These are phyloP conservation scores for Exophiala oligosperma DNA, from an alignment of 2,329 filamentous ascomycete genomes.

Conservation along the genomic window DNA sequence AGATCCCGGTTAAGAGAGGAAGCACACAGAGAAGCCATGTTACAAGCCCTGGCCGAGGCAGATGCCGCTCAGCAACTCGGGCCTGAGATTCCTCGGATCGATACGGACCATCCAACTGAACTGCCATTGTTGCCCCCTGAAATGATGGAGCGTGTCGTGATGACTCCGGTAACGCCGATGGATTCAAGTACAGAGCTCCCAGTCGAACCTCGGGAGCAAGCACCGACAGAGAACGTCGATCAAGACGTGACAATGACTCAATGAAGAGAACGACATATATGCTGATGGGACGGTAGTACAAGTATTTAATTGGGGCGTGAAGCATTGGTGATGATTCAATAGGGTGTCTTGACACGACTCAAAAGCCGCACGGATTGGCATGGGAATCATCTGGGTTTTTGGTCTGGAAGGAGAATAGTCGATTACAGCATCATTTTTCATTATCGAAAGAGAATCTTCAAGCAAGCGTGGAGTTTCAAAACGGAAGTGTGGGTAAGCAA, in stretches of 20 bases:
- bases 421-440: background rate
- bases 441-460: background rate
- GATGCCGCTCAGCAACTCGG: slow-evolving; percentile 24
- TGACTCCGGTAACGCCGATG: slow-evolving; percentile 14
- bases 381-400: background rate
- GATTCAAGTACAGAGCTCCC: slow-evolving; percentile 5
- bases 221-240: slow-evolving; percentile 7
- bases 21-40: slow-evolving; percentile 23
- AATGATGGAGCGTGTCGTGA: slow-evolving; percentile 21
- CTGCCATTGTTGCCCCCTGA: slow-evolving; percentile 22
- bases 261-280: slow-evolving; percentile 6
- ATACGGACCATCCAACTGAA: slow-evolving; percentile 15
- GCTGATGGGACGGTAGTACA: background rate
- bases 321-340: background rate
- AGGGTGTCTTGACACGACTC: background rate
- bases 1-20: slow-evolving; percentile 19
- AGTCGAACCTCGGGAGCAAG: background rate
- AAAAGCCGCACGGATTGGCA: background rate
- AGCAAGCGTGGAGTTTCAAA: background rate
- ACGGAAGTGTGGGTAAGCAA: background rate
- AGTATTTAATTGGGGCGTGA: background rate
- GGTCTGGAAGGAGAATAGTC: background rate
- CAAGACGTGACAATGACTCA: slow-evolving; percentile 29
- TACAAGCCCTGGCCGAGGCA: slow-evolving; percentile 22
- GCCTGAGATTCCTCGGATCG: slow-evolving; percentile 12